Base-by-base conservation (phyloP, 2,329 filamentous ascomycete genomes). In the Calycina herbarum region DNA sequence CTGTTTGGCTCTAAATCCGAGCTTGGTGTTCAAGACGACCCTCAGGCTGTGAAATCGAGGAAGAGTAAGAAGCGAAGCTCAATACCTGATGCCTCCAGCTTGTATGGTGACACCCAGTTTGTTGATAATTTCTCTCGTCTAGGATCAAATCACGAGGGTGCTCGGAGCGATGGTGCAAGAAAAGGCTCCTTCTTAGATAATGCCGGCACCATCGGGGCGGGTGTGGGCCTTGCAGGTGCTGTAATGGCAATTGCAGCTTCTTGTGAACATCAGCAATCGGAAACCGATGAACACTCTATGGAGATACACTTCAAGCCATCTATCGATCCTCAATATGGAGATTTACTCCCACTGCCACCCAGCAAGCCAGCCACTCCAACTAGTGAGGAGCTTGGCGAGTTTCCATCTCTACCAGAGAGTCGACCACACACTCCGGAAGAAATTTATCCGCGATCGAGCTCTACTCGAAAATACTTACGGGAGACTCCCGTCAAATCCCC, bases 241-340 rank as follows among this genome's bases (percentile, higher is more conserved):
- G 27, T 29, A 4, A 4, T 4, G 4, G 81, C 78, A 69, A 68
- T 70, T 67, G 73, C 74, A 68, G 69, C 71, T 73, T 71, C 73
- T 72, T 74, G 74, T 71, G 20, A 20, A 20, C 20, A 20, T 20
- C 20, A 20, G 20, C 74, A 74, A 72, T 69, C 70, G 69, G 73
- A 74, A 70, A 75, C 75, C 75, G 70, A 67, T 69, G 70, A 71
- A 71, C 67, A 69, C 68, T 70, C 68, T 61, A 67, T 67, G 38
- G 66, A 82, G 64, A 81, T 86, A 68, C 79, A 80, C 68, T 84
- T 89, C 77, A 87, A 86, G 74, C 86, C 86, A 69, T 86, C 86
- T 69, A 89, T 89, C 72, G 87, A 90, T 74, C 87, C 87, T 48
- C 82, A 86, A 69, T 87, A 87, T 77, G 85, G 86, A 68, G 87